These are phyloP conservation scores for Salvia rosmarinus DNA, from an alignment of 257 asterid species.

Conservation along the genomic window DNA sequence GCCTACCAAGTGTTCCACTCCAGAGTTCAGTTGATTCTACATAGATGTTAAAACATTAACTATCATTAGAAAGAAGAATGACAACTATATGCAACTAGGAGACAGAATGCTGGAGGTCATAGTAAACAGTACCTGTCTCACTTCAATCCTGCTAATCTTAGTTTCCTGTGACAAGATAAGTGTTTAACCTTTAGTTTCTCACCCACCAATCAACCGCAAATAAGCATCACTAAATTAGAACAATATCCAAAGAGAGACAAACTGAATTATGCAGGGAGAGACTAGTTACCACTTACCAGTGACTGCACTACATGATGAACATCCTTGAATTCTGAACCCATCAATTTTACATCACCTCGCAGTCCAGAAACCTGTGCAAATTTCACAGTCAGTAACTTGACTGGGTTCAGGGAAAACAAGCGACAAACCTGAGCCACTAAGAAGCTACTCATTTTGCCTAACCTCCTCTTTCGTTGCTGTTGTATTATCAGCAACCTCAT, in stretches of 20 bases:
- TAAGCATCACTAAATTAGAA: constrained; percentile 15
- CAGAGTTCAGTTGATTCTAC: constrained; percentile 60
- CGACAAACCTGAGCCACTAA: constrained; percentile 13
- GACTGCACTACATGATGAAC: constrained; percentile 73
- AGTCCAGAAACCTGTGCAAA: constrained; percentile 61
- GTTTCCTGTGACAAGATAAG: constrained; percentile 64
- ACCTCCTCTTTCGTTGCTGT: constrained; percentile 75
- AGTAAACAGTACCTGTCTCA: constrained; percentile 65
- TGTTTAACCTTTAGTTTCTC: constrained; percentile 26
- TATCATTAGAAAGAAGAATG: constrained; percentile 15
- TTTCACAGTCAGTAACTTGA: constrained; percentile 27
- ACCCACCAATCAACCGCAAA: constrained; percentile 15
- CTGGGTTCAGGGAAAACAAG: constrained; percentile 22
- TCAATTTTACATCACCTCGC: constrained; percentile 61
- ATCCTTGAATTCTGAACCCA: constrained; percentile 61
- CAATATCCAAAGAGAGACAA: constrained; percentile 21
- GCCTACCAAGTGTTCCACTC: constrained; percentile 63
- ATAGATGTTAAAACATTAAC: constrained; percentile 24
- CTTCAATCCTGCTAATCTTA: constrained; percentile 77
- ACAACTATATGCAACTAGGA: constrained; percentile 9
- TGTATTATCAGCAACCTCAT: constrained; percentile 64
- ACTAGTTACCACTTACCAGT: constrained; percentile 77
- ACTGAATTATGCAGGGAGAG: constrained; percentile 20
- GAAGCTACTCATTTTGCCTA: constrained; percentile 33
- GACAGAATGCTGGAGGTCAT: constrained; percentile 2